phyloP scores from a whole-genome alignment of 768 basidiomycete genomes.

The Russula dissimulans region DNA sequence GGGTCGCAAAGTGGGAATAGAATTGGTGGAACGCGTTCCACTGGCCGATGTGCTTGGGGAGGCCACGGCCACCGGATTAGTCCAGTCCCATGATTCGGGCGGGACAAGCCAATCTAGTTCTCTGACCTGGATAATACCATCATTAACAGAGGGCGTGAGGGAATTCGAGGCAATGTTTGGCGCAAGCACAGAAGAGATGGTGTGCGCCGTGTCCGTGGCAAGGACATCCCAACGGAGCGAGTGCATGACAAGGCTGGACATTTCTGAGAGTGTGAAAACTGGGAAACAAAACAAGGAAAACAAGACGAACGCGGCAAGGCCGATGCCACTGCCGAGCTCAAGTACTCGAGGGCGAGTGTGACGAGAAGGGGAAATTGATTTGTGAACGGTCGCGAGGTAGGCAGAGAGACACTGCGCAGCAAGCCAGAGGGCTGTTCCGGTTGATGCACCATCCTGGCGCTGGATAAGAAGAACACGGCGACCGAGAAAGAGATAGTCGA shows the following conservation, averaged over 20 bases:
- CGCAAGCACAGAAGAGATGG: conserved; percentile 53
- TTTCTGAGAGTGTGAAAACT: conserved; percentile 9
- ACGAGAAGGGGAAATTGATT: conserved; percentile 12
- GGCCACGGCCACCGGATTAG: conserved; percentile 32
- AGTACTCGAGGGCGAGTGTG: conserved; percentile 37
- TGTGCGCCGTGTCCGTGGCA: conserved; percentile 62
- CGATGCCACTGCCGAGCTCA: conserved; percentile 79
- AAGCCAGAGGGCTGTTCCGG: conserved; percentile 82
- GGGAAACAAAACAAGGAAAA: background rate
- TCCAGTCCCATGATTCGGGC: conserved; percentile 50
- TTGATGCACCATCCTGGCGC: conserved; percentile 51
- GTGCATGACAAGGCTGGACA: conserved; percentile 48
- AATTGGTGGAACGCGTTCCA: background rate
- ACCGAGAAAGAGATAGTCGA: conserved; percentile 36
- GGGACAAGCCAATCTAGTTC: conserved; percentile 63
- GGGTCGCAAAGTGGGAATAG: conserved; percentile 29
- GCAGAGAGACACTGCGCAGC: conserved; percentile 65
- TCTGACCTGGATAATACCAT: conserved; percentile 47
- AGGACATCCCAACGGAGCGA: conserved; percentile 69
- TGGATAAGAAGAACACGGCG: conserved; percentile 43
- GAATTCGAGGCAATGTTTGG: conserved; percentile 51
- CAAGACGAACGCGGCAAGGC: conserved; percentile 57
- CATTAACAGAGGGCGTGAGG: conserved; percentile 23
- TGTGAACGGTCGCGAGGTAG: conserved; percentile 42
- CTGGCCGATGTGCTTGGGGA: conserved; percentile 12